These are phyloP conservation scores for Blumeria graminis DNA, from an alignment of 2,329 filamentous ascomycete genomes.

Conservation along the genomic window DNA sequence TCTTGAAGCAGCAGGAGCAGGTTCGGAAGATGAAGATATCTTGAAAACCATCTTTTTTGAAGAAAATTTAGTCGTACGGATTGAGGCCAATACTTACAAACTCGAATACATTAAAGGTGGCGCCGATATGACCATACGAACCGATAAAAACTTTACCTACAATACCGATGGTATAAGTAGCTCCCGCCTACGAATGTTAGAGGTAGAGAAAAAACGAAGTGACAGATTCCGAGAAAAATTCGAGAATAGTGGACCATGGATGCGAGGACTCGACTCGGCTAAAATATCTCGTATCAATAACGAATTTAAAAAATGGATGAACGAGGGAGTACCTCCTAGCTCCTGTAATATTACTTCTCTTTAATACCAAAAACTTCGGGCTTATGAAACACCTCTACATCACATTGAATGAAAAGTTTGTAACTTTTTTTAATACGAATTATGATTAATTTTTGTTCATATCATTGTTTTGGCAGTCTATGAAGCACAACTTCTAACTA, in stretches of 20 bases:
- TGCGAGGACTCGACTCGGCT: constrained; percentile 23
- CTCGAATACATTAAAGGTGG: constrained; percentile 52
- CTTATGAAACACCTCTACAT: no score
- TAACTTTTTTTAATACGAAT: no score
- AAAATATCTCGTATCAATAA: constrained; percentile 23
- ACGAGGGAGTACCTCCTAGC: constrained; percentile 12
- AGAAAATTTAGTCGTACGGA: constrained; percentile 46
- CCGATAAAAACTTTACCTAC: constrained; percentile 17
- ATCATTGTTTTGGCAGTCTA: no score
- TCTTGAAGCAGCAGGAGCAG: constrained; percentile 34
- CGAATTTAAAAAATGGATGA: constrained; percentile 23
- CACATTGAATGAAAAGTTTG: no score
- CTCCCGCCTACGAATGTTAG: constrained; percentile 14
- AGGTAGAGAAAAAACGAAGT: constrained; percentile 16
- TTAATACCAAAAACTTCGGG: neutral
- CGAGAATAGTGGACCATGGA: constrained; percentile 26
- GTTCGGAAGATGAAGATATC: constrained; percentile 38
- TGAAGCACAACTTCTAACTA: no score
- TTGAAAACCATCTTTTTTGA: constrained; percentile 34
- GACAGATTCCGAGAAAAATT: constrained; percentile 27
- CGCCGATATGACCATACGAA: constrained; percentile 24
- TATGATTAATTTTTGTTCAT: no score
- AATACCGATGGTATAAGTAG: constrained; percentile 6
- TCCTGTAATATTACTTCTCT: neutral
- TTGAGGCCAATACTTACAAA: constrained; percentile 57